Conservation (phyloP, 1,284 basidiomycete genomes). For the Microbotryomycetes sp. region DNA sequence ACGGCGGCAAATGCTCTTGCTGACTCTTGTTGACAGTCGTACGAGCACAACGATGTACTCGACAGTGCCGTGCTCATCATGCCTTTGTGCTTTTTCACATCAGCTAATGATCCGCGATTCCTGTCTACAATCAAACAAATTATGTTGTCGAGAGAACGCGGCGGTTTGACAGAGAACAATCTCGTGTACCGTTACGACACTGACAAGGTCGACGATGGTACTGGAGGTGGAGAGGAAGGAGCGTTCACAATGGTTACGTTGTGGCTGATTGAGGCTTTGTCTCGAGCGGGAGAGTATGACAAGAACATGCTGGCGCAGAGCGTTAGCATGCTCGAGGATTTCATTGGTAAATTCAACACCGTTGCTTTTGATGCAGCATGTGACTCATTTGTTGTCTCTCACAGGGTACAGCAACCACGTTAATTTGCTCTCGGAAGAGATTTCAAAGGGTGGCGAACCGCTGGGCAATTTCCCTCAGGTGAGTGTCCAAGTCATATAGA, state of each 20-base stretch:
- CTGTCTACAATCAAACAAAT: slow-evolving; percentile 71
- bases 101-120: slow-evolving; percentile 77
- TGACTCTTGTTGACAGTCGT: slow-evolving; percentile 38
- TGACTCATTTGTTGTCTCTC: slow-evolving; percentile 4
- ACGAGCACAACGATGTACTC: slow-evolving; percentile 46
- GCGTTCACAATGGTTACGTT: slow-evolving; percentile 49
- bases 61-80: slow-evolving; percentile 44
- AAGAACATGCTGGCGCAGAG: slow-evolving; percentile 58
- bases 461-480: slow-evolving; percentile 35
- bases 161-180: slow-evolving; percentile 64
- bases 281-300: slow-evolving; percentile 73
- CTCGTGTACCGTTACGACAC: slow-evolving; percentile 76
- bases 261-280: slow-evolving; percentile 77
- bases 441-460: slow-evolving; percentile 29
- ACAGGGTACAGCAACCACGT: slow-evolving; percentile 77
- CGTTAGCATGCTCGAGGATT: slow-evolving; percentile 69
- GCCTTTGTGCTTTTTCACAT: slow-evolving; percentile 62
- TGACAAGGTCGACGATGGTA: slow-evolving; percentile 72
- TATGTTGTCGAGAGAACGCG: slow-evolving; percentile 65
- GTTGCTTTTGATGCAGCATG: slow-evolving; percentile 2
- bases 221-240: slow-evolving; percentile 66
- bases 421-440: slow-evolving; percentile 67
- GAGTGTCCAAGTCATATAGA: not conserved
- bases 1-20: not conserved
- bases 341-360: slow-evolving; percentile 47